These are phyloP conservation scores for Nicotiana otophora DNA, from an alignment of 257 asterid genomes.

Conservation along the genomic window DNA sequence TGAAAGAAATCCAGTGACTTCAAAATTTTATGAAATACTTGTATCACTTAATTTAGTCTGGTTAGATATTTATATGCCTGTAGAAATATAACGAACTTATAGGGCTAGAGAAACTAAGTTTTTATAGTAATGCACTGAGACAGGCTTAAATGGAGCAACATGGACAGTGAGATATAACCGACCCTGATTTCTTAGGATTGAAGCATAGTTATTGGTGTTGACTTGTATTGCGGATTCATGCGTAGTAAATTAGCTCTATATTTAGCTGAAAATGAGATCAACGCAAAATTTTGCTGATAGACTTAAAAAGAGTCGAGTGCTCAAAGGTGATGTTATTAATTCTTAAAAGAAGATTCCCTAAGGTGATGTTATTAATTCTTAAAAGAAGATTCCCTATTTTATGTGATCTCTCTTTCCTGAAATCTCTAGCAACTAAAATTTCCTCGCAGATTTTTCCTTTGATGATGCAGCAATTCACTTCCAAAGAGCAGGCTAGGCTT, in stretches of 20 bases:
- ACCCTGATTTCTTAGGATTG: not conserved
- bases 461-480: conserved; percentile 47
- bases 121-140: not conserved
- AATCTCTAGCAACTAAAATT: not conserved
- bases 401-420: not conserved
- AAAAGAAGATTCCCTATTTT: not conserved
- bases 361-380: not conserved
- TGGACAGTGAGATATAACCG: not conserved
- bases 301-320: not conserved
- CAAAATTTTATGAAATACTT: not conserved
- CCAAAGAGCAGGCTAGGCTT: conserved; percentile 63
- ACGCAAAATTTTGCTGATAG: not conserved
- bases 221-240: not conserved
- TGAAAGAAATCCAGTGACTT: not conserved
- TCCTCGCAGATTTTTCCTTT: conserved; percentile 69
- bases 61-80: not conserved
- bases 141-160: not conserved
- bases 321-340: not conserved
- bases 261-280: not conserved
- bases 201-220: not conserved
- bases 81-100: not conserved
- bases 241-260: not conserved
- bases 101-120: not conserved
- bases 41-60: not conserved
- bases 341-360: no score